Evolutionary conservation across 164 flowering plant species (phyloP).

Genomic region (Piper longum): DNA sequence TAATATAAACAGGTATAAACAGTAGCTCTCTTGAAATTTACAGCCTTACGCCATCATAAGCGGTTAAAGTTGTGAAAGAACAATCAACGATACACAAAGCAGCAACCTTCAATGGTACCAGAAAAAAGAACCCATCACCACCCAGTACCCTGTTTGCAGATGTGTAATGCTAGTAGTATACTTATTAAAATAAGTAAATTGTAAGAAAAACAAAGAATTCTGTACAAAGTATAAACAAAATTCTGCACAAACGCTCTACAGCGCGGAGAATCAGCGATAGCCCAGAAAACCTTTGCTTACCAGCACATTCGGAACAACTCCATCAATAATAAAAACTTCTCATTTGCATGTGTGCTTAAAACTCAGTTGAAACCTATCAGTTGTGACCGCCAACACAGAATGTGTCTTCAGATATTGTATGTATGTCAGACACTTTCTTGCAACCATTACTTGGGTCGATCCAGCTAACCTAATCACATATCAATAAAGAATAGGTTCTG

Average conservation of each 20-base stretch:
- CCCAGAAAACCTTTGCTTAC: background rate
- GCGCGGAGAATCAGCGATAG: background rate
- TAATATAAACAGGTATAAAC: too few relatives aligned
- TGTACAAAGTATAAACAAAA: slow-evolving; percentile 49
- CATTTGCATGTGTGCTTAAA: slow-evolving; percentile 4
- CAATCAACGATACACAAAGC: background rate
- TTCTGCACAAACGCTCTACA: slow-evolving; percentile 21
- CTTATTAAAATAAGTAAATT: slow-evolving; percentile 13
- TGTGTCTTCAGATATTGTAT: slow-evolving; percentile 3
- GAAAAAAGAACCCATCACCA: background rate
- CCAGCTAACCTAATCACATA: background rate
- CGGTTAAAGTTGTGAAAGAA: background rate
- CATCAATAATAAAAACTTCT: background rate
- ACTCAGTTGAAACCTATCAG: slow-evolving; percentile 5
- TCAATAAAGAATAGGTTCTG: background rate
- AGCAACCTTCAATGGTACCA: background rate
- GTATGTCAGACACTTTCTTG: background rate
- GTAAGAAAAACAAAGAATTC: slow-evolving; percentile 13
- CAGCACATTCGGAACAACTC: background rate
- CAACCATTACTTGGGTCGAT: background rate
- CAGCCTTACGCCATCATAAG: too few relatives aligned
- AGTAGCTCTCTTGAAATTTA: too few relatives aligned
- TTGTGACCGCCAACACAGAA: background rate
- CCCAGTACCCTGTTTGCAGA: background rate
- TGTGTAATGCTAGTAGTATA: slow-evolving; percentile 24